Evolutionary conservation across 805 yeast species (phyloP).

Genomic region (Myxozyma neglecta): DNA sequence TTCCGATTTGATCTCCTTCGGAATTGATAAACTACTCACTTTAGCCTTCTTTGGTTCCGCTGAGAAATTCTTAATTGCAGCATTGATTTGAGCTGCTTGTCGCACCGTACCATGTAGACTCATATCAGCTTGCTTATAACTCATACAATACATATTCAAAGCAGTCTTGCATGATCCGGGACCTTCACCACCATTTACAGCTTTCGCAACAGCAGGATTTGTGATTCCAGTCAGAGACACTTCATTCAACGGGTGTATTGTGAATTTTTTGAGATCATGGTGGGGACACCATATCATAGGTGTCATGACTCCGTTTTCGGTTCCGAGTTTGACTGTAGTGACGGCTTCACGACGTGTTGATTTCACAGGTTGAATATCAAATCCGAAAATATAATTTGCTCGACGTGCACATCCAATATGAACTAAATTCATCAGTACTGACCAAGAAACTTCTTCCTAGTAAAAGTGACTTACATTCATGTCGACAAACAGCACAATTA

Average conservation of each 20-base stretch:
- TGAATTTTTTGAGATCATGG: slow-evolving; percentile 33
- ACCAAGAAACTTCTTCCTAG: background rate
- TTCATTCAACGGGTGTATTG: slow-evolving; percentile 34
- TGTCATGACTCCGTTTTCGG: slow-evolving; percentile 33
- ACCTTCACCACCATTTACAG: background rate
- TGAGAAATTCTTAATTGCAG: background rate
- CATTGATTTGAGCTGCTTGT: slow-evolving; percentile 15
- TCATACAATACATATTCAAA: slow-evolving; percentile 37
- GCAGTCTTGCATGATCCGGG: slow-evolving; percentile 33
- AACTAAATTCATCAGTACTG: slow-evolving; percentile 18
- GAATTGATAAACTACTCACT: background rate
- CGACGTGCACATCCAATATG: slow-evolving; percentile 64
- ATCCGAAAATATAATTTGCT: slow-evolving; percentile 53
- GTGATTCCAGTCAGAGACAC: background rate
- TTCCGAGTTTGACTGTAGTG: slow-evolving; percentile 29
- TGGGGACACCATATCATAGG: slow-evolving; percentile 39
- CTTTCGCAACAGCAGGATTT: background rate
- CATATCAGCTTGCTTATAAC: slow-evolving; percentile 35
- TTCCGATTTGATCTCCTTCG: background rate
- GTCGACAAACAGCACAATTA: slow-evolving; percentile 50
- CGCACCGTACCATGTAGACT: slow-evolving; percentile 26
- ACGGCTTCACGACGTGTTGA: slow-evolving; percentile 35
- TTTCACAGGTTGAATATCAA: slow-evolving; percentile 43
- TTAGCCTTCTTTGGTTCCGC: background rate
- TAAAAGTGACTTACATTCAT: slow-evolving; percentile 22